These are phyloP conservation scores for Adiantum capillusveneris DNA, from an alignment of 75 land plant genomes.

Conservation along the genomic window DNA sequence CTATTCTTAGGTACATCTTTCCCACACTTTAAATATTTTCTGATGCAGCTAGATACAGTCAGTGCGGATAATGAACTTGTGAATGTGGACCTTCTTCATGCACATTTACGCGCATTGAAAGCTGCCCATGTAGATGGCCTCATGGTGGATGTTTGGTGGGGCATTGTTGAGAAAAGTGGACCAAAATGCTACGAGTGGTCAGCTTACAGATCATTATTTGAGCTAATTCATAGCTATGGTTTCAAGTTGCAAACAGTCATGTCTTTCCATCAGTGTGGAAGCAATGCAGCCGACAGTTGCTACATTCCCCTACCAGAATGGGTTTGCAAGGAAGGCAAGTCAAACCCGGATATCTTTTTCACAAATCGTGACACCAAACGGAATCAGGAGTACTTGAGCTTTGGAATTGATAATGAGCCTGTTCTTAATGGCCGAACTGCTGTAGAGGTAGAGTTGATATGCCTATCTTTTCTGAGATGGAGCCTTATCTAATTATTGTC, in stretches of 20 bases:
- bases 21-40: background rate
- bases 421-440: constrained; percentile 61
- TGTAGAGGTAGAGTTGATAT: constrained; percentile 50
- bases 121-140: constrained; percentile 72
- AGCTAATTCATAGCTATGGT: constrained; percentile 36
- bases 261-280: constrained; percentile 5
- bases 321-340: constrained; percentile 40
- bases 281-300: constrained; percentile 7
- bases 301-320: constrained; percentile 70
- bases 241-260: constrained; percentile 63
- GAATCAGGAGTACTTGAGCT: constrained; percentile 52
- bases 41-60: constrained; percentile 15
- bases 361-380: constrained; percentile 41
- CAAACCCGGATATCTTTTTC: constrained; percentile 72
- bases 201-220: constrained; percentile 45
- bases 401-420: constrained; percentile 59
- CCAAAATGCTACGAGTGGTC: constrained; percentile 59
- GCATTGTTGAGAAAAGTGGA: constrained; percentile 61
- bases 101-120: constrained; percentile 48
- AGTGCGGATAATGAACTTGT: constrained; percentile 14
- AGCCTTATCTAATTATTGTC: too few relatives aligned
- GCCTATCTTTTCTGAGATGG: too few relatives aligned
- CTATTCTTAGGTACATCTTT: too few relatives aligned
- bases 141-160: constrained; percentile 84
- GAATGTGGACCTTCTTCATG: constrained; percentile 15